phyloP scores from a whole-genome alignment of 371 early-diverging fungal genomes.

The Mortierella sp. region DNA sequence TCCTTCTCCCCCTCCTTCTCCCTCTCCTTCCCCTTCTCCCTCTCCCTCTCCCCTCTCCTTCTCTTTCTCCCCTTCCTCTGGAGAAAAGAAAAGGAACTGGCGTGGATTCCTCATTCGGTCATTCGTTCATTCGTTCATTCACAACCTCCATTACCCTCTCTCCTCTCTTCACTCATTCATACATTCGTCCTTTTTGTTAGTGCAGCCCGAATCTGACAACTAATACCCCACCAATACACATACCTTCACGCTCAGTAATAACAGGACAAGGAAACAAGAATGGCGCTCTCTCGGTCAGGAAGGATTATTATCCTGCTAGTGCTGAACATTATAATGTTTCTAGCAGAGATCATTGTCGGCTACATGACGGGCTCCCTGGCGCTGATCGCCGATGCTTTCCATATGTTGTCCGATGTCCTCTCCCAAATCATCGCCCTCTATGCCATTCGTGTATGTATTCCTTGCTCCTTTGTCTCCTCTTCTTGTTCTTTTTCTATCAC shows the following conservation, averaged over 20 bases:
- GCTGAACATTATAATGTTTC: slow-evolving; percentile 78
- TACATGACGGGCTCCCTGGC: slow-evolving; percentile 85
- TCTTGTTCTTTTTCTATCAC: not conserved
- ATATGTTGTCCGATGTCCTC: slow-evolving; percentile 91
- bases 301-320: slow-evolving; percentile 72
- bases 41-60: not conserved
- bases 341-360: slow-evolving; percentile 86
- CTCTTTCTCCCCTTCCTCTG: not conserved
- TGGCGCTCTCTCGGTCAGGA: slow-evolving; percentile 47
- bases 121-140: not conserved
- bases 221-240: not conserved
- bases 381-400: slow-evolving; percentile 94
- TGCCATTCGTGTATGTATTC: slow-evolving; percentile 77
- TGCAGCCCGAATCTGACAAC: not conserved
- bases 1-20: not conserved
- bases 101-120: not conserved
- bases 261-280: not conserved
- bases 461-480: not conserved
- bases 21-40: not conserved
- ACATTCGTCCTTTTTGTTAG: not conserved
- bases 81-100: not conserved
- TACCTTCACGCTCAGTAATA: not conserved
- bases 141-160: not conserved
- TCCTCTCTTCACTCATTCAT: not conserved
- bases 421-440: slow-evolving; percentile 87